These are phyloP conservation scores for Trichocladium antarcticum DNA, from an alignment of 495 filamentous ascomycete species.

Conservation along the genomic window DNA sequence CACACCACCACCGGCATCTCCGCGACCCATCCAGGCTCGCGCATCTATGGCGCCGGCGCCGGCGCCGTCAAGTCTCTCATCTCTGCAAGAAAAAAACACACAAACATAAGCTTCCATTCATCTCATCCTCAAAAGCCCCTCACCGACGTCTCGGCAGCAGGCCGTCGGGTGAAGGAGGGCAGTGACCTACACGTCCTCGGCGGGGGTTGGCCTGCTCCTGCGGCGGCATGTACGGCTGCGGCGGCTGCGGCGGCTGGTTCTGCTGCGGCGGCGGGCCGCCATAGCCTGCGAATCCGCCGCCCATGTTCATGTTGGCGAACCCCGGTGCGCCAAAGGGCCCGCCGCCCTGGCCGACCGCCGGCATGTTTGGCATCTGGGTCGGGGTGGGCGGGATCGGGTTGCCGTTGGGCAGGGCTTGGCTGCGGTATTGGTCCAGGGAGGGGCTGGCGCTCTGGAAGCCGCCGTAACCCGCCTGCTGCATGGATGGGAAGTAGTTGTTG, in stretches of 20 bases:
- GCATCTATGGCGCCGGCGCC: too few species aligned
- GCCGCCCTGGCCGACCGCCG: slow-evolving; percentile 20
- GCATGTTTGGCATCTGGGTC: slow-evolving; percentile 19
- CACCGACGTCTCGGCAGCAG: slow-evolving; percentile 4
- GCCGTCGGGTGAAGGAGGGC: slow-evolving; percentile 23
- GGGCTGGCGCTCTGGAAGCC: slow-evolving; percentile 38
- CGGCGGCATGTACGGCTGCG: slow-evolving; percentile 34
- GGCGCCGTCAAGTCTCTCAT: slow-evolving; percentile 2
- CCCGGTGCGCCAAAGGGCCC: slow-evolving; percentile 36
- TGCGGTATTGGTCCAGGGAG: slow-evolving; percentile 40
- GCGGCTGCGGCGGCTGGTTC: not conserved
- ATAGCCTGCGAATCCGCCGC: slow-evolving; percentile 33
- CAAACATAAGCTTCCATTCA: slow-evolving; percentile 10
- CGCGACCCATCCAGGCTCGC: too few species aligned
- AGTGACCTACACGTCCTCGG: slow-evolving; percentile 43
- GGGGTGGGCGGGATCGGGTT: too few species aligned
- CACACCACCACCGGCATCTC: not conserved
- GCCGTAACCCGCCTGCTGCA: slow-evolving; percentile 36
- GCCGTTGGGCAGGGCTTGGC: slow-evolving; percentile 31
- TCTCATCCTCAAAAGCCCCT: too few species aligned
- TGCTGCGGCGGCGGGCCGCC: slow-evolving; percentile 22
- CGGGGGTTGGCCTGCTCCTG: slow-evolving; percentile 39
- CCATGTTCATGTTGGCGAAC: slow-evolving; percentile 36
- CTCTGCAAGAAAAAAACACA: slow-evolving; percentile 4
- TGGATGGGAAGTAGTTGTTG: slow-evolving; percentile 40